Percentiles rank a stretch among this genome's conserved stretches.
Conservation (phyloP, 1,139 yeast genomes). For the Geotrichum siamense region DNA sequence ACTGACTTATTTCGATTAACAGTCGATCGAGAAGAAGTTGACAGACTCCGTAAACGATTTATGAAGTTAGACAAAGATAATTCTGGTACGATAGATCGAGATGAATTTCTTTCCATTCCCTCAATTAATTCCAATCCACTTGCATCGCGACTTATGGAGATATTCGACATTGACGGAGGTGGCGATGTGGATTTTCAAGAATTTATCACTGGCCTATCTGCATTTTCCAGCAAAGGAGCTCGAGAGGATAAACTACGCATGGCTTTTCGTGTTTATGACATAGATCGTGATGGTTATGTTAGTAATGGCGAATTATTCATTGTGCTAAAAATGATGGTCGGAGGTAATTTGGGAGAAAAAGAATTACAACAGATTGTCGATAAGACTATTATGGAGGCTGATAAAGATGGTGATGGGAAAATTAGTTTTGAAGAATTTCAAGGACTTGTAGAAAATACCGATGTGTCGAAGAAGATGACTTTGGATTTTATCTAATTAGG, state of each 20-base stretch:
- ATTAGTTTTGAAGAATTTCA: constrained; percentile 83
- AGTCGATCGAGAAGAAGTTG: constrained; percentile 84
- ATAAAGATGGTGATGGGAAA: constrained; percentile 82
- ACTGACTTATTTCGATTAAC: neutral
- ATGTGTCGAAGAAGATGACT: constrained; percentile 38
- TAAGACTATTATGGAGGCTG: constrained; percentile 92
- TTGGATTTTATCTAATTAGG: constrained; percentile 30
- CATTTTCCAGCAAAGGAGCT: constrained; percentile 83
- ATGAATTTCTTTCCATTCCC: constrained; percentile 86
- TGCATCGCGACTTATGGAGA: constrained; percentile 84
- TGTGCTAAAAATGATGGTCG: constrained; percentile 96
- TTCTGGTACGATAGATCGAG: constrained; percentile 84
- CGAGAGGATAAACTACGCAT: constrained; percentile 77
- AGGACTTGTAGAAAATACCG: constrained; percentile 37
- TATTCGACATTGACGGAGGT: constrained; percentile 87
- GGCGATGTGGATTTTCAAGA: constrained; percentile 96
- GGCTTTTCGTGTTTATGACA: constrained; percentile 91
- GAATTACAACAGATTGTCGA: constrained; percentile 95
- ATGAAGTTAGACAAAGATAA: constrained; percentile 93
- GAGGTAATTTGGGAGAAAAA: constrained; percentile 74
- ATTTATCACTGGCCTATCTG: constrained; percentile 82
- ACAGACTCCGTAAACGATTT: constrained; percentile 81
- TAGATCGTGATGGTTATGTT: constrained; percentile 89
- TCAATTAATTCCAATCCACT: constrained; percentile 88
- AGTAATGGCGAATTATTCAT: constrained; percentile 92